A percentile compares a stretch with the other conserved stretches of the same genome.
Evolutionary conservation across 495 filamentous ascomycete species (phyloP).

Genomic region (Lindgomyces ingoldianus): DNA sequence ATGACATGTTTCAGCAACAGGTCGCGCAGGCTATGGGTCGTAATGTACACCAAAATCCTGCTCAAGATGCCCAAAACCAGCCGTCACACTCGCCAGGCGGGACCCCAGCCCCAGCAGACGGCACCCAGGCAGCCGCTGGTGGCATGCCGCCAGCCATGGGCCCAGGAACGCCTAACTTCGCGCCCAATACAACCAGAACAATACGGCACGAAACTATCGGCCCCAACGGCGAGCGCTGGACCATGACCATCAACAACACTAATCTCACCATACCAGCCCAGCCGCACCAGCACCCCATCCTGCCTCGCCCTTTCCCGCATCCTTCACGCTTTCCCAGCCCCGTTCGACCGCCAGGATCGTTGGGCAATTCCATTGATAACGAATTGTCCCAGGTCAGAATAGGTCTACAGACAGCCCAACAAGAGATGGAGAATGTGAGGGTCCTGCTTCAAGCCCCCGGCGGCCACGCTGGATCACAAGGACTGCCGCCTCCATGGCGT

Average conservation of each 20-base stretch:
- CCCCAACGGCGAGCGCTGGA: slow-evolving; percentile 38
- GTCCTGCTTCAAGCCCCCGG: slow-evolving; percentile 11
- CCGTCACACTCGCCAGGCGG: slow-evolving; percentile 1
- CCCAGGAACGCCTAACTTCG: background rate
- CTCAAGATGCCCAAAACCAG: slow-evolving; percentile 3
- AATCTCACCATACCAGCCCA: slow-evolving; percentile 17
- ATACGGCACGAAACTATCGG: slow-evolving; percentile 36
- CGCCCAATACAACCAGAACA: slow-evolving; percentile 25
- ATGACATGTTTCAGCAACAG: slow-evolving; percentile 23
- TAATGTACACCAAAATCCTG: background rate
- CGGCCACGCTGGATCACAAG: background rate
- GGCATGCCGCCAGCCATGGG: background rate
- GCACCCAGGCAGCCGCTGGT: background rate
- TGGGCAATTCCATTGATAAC: background rate
- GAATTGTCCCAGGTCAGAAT: slow-evolving; percentile 3
- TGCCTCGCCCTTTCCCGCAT: slow-evolving; percentile 28
- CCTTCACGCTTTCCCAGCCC: slow-evolving; percentile 8
- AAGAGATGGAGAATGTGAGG: slow-evolving; percentile 34
- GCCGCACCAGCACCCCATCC: slow-evolving; percentile 18
- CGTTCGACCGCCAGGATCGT: background rate
- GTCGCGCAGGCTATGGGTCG: background rate
- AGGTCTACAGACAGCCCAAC: slow-evolving; percentile 17
- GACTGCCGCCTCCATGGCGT: slow-evolving; percentile 12
- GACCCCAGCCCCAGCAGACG: slow-evolving; percentile 32
- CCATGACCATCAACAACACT: slow-evolving; percentile 36